These are phyloP conservation scores for Russula abietina DNA, from an alignment of 768 basidiomycete species.

Conservation along the genomic window DNA sequence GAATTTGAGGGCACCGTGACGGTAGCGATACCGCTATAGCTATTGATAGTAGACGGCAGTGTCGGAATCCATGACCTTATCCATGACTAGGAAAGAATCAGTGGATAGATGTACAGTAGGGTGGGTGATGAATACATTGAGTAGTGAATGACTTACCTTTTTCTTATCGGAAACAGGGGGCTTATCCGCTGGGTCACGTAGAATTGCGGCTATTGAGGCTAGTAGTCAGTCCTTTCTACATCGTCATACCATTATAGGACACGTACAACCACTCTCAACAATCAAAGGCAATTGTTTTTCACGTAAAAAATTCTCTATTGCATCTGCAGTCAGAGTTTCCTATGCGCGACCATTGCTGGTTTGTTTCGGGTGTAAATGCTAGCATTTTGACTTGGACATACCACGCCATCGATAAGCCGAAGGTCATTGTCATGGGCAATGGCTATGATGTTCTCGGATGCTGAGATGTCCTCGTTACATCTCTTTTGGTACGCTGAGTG, in stretches of 20 bases:
- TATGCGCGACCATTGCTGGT: neutral
- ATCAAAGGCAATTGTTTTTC: neutral
- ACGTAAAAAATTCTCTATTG: neutral
- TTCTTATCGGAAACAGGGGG: neutral
- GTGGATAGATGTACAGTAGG: neutral
- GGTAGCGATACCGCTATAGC: neutral
- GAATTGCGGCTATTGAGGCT: neutral
- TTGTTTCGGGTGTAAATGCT: neutral
- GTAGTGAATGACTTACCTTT: neutral
- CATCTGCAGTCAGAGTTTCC: constrained; percentile 3
- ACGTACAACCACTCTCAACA: constrained; percentile 8
- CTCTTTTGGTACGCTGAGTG: neutral
- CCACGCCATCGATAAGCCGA: no score
- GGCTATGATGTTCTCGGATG: neutral
- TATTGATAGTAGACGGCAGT: neutral
- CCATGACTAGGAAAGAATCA: neutral
- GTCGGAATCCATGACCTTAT: no score
- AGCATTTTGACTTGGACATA: neutral
- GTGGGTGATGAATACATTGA: neutral
- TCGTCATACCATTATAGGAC: neutral
- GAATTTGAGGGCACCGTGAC: neutral
- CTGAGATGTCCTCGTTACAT: no score
- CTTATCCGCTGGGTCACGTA: neutral
- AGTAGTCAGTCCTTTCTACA: neutral
- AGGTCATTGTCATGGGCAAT: constrained; percentile 19